These are phyloP conservation scores for Chrysochromulina tobinii DNA, from an alignment of 78 protist species.

Conservation along the genomic window DNA sequence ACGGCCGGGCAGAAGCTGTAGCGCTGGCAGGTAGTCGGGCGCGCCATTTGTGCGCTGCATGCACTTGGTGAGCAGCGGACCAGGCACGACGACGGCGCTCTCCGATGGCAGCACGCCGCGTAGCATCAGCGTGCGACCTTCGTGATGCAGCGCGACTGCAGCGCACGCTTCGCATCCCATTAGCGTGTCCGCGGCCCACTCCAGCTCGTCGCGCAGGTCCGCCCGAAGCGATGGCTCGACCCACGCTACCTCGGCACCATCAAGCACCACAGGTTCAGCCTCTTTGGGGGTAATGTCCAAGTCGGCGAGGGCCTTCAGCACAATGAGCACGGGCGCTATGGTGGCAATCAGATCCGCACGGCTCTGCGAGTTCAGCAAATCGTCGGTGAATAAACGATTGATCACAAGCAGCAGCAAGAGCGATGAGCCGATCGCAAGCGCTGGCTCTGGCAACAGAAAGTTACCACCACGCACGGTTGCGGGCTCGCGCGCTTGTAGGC, in stretches of 20 bases:
- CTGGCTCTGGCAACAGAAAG: too few species aligned
- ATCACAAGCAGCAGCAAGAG: neutral
- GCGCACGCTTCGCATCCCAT: neutral
- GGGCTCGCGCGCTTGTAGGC: too few species aligned
- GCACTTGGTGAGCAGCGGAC: neutral
- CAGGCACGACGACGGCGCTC: neutral
- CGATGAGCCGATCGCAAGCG: neutral
- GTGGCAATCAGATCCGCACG: constrained; percentile 3
- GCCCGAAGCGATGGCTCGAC: neutral
- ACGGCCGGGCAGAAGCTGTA: constrained; percentile 5
- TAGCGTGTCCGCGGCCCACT: neutral
- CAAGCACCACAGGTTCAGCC: neutral
- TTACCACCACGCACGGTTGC: too few species aligned
- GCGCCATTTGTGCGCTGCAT: neutral
- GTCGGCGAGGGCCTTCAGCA: neutral
- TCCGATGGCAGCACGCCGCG: neutral
- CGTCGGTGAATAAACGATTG: neutral
- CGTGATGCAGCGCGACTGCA: neutral
- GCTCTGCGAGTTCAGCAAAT: constrained; percentile 5
- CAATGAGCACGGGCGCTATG: neutral
- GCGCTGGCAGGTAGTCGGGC: neutral
- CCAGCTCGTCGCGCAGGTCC: neutral
- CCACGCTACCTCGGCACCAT: neutral
- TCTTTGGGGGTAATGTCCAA: neutral
- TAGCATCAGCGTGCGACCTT: neutral